Base-by-base conservation (phyloP, 139 green algal genomes). In the Micractinium conductrix region DNA sequence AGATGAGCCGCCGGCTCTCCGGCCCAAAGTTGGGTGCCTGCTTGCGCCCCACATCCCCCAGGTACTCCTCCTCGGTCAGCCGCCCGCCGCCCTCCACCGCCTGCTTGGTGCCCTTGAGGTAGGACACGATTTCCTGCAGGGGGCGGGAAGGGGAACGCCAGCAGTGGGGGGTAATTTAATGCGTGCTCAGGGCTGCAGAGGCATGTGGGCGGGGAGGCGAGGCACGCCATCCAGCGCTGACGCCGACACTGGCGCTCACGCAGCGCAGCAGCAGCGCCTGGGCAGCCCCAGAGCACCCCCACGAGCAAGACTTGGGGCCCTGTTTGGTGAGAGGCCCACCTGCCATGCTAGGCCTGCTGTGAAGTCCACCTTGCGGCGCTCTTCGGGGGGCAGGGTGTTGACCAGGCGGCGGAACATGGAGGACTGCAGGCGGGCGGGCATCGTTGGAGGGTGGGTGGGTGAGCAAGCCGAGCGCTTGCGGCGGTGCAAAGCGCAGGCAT, bases 61-160 rank as follows among this genome's bases (percentile, higher is more conserved):
- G 62, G 60, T 83, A 83, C 60, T 83, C 37, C 78, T 83, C 78
- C 60, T 83, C 78, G n/a, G 30, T 83, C 60, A 83, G 60, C 60
- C 78, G 74, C 37, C 75, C 75, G 75, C 24, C 53, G 12, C 78
- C 60, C 60, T 83, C 78, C 78, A 83, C 42, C 1, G 93, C 93
- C 82, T 93, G 90, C 14, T 83, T 71, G 33, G 81, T 92, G 44
- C 90, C 93, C 90, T 97, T 98, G 75, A 97, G 92, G 90, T 93
- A 94, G 40, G 83, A 44, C 45, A 95, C 80, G 58, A 97, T 94
- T 87, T 85, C 78, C 78, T 79, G 72, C 40, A 74, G 30, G 21
- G 26, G 10, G 26, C 10, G 60, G 60, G 10, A 69, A 35, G 48
- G 16, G 48, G 48, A 58, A 16, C 48, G 48, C 16, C 12, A 58